Evolutionary conservation across 1,139 yeast species (phyloP), one percentile per base, ranked within the genome.

Genomic region (Wickerhamomyces sp.): DNA sequence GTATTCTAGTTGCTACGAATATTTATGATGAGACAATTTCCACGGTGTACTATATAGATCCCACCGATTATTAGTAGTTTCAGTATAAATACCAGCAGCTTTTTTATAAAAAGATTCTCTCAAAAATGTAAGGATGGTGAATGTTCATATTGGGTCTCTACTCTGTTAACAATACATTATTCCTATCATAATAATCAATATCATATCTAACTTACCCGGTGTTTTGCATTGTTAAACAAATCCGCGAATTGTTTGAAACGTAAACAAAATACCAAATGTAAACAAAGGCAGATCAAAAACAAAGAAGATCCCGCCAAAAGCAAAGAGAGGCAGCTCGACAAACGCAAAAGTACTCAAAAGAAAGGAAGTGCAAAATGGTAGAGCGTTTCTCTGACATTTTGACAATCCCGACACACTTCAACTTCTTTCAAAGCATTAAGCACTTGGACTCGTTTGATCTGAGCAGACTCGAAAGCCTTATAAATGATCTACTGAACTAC

Each of bases 381-480:
- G 13, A 13, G 30, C 38, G 42, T 28, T 43, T 53, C 15, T 53
- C 58, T 12, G 56, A 51, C 39, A 32, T 51, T 31, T 42, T 53
- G 34, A 41, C 47, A 4, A 42, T 46, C 31, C 40, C 39, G 34
- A 35, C 48, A 24, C 53, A 50, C 35, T 52, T 54, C 48, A 49
- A 48, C 37, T 45, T 50, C 42, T 51, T 52, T 40, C 44, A 41
- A 33, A 47, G 51, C 13, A 48, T 49, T 6, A 39, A 51, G 17
- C 41, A 47, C 17, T 34, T 54, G 18, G 56, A 52, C 16, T 56
- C 56, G 5, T 54, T 52, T 32, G 54, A 48, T 27, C 46, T 51
- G 5, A 31, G 19, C 20, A 42, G 44, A 22, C 33, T 54, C 26
- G 45, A 42, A 18, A 13, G 40, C 12, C 47, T 50, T 10, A 38